Conservation (phyloP, 2,329 filamentous ascomycete genomes). For the Blastomyces parvus region DNA sequence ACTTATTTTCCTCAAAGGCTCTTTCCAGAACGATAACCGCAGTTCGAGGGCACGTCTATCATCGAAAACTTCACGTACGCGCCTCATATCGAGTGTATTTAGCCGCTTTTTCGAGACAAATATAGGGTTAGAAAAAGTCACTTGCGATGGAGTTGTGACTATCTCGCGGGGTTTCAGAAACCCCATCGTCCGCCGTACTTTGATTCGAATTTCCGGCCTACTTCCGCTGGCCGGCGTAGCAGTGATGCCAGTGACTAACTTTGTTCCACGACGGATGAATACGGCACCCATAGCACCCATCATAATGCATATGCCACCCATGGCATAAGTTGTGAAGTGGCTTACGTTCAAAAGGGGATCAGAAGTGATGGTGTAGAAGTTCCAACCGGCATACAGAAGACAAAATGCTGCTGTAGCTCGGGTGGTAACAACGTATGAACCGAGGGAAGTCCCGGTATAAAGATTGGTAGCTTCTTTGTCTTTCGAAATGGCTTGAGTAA, state of each 20-base stretch:
- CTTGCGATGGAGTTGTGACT: constrained; percentile 22
- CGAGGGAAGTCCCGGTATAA: constrained; percentile 57
- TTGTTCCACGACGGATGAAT: constrained; percentile 49
- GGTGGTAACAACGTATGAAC: constrained; percentile 52
- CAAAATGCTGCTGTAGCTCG: constrained; percentile 49
- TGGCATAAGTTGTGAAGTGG: constrained; percentile 50
- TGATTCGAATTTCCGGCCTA: constrained; percentile 26
- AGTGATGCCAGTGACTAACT: constrained; percentile 50
- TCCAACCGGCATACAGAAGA: constrained; percentile 43
- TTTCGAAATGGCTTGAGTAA: constrained; percentile 39
- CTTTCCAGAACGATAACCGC: constrained; percentile 26
- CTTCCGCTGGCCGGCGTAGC: constrained; percentile 36
- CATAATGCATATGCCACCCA: constrained; percentile 49
- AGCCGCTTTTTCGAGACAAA: constrained; percentile 19
- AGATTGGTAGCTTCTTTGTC: constrained; percentile 50
- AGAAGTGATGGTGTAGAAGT: constrained; percentile 43
- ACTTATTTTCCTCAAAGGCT: constrained; percentile 26
- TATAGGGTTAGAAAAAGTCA: constrained; percentile 28
- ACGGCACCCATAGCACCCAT: constrained; percentile 53
- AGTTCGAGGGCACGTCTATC: constrained; percentile 11
- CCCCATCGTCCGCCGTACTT: constrained; percentile 30
- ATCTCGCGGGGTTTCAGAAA: constrained; percentile 29
- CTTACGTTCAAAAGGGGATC: constrained; percentile 45
- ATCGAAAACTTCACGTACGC: constrained; percentile 15
- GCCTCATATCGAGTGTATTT: constrained; percentile 16